phyloP scores from a whole-genome alignment of 768 basidiomycete species.

The Serpula lacrymans region DNA sequence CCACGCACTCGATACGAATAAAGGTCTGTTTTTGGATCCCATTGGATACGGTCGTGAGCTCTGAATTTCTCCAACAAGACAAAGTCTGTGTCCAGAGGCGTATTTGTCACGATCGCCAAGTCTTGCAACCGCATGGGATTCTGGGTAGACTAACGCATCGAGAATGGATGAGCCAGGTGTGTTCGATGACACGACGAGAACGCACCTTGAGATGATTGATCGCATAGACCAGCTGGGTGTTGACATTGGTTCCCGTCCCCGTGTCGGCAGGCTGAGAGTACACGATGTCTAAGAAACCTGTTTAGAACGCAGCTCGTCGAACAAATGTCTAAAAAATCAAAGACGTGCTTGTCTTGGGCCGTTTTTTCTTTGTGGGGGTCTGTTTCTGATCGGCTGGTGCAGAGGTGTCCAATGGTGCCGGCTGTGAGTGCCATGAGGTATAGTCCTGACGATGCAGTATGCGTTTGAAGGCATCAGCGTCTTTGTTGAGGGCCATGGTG shows the following conservation, averaged over 20 bases:
- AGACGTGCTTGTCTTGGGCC: constrained; percentile 60
- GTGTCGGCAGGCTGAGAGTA: constrained; percentile 89
- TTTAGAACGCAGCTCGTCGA: constrained; percentile 5
- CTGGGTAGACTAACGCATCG: constrained; percentile 50
- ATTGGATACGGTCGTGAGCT: constrained; percentile 73
- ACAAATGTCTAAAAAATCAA: constrained; percentile 3
- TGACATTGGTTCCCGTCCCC: constrained; percentile 74
- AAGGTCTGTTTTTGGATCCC: constrained; percentile 80
- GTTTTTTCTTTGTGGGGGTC: constrained; percentile 50
- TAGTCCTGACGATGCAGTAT: constrained; percentile 63
- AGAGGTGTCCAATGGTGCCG: constrained; percentile 34
- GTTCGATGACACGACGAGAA: constrained; percentile 6
- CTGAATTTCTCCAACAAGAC: constrained; percentile 78
- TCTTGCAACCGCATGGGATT: constrained; percentile 88
- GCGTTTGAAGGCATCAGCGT: constrained; percentile 68
- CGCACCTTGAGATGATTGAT: constrained; percentile 77
- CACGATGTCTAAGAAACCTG: constrained; percentile 53
- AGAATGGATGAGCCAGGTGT: constrained; percentile 5
- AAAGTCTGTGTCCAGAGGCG: constrained; percentile 69
- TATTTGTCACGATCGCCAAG: constrained; percentile 75
- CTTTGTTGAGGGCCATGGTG: constrained; percentile 71
- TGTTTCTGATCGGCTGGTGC: constrained; percentile 26
- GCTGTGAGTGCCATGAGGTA: constrained; percentile 73
- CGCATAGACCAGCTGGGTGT: constrained; percentile 84
- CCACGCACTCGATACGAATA: constrained; percentile 77